Evolutionary conservation across 495 filamentous ascomycete genomes (phyloP).

Genomic region (Xylaria grammica): DNA sequence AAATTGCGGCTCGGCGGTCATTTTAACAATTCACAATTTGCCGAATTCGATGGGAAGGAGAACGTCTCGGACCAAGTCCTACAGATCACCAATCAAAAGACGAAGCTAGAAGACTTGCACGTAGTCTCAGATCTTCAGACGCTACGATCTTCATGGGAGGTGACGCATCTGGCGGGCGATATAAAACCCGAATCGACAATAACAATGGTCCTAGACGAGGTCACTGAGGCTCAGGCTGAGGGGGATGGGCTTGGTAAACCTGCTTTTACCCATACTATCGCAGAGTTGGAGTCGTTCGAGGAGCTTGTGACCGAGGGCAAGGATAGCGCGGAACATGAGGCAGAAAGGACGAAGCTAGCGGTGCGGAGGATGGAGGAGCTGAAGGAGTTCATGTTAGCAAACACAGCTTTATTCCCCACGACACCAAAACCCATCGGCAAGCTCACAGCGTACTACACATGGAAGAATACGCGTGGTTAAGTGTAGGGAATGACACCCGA

Average conservation of each 20-base stretch:
- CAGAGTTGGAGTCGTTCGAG: conserved; percentile 26
- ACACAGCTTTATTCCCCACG: conserved; percentile 22
- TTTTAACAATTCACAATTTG: conserved; percentile 26
- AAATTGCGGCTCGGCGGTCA: conserved; percentile 26
- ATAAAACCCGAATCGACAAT: conserved; percentile 18
- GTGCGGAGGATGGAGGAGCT: conserved; percentile 23
- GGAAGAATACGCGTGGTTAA: conserved; percentile 11
- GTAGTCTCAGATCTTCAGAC: conserved; percentile 26
- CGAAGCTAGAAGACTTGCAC: conserved; percentile 23
- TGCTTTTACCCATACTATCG: conserved; percentile 22
- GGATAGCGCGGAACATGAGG: conserved; percentile 22
- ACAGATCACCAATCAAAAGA: conserved; percentile 13
- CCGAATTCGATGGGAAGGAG: conserved; percentile 22
- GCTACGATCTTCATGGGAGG: conserved; percentile 18
- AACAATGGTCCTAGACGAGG: conserved; percentile 27
- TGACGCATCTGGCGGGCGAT: conserved; percentile 10
- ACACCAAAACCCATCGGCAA: conserved; percentile 25
- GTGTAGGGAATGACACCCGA: no score
- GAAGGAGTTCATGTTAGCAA: conserved; percentile 21
- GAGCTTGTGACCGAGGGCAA: conserved; percentile 24
- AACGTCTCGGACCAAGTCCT: conserved; percentile 25
- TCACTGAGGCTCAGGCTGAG: conserved; percentile 21
- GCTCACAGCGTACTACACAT: conserved; percentile 25
- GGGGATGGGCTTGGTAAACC: neutral
- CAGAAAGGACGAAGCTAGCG: conserved; percentile 15